phyloP scores from a whole-genome alignment of 1,139 yeast genomes.

The Kluyveromyces sp. region DNA sequence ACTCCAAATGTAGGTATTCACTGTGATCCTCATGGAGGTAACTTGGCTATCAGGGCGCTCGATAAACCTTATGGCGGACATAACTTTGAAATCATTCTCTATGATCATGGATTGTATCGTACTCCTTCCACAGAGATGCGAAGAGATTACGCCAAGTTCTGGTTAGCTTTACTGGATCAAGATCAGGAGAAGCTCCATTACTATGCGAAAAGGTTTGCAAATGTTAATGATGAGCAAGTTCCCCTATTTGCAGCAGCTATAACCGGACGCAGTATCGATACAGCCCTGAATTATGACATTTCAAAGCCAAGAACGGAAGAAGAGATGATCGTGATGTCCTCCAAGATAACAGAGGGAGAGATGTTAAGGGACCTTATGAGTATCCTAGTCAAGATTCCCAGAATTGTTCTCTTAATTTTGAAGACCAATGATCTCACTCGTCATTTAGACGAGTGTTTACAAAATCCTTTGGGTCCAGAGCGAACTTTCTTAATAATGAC shows the following conservation, averaged over 20 bases:
- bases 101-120: constrained; percentile 93
- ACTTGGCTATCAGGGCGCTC: constrained; percentile 65
- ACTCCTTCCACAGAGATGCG: constrained; percentile 73
- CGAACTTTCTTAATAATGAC: constrained; percentile 87
- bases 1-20: constrained; percentile 88
- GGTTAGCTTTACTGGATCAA: constrained; percentile 80
- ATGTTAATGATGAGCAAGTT: constrained; percentile 72
- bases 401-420: constrained; percentile 74
- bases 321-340: constrained; percentile 62
- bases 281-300: constrained; percentile 63
- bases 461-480: constrained; percentile 81
- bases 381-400: constrained; percentile 72
- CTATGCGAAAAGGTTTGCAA: constrained; percentile 75
- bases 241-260: constrained; percentile 86
- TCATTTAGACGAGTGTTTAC: constrained; percentile 73
- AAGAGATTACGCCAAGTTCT: constrained; percentile 79
- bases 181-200: constrained; percentile 58
- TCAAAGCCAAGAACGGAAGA: constrained; percentile 45
- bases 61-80: constrained; percentile 41
- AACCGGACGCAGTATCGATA: constrained; percentile 75
- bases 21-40: constrained; percentile 98
- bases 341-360: constrained; percentile 51
- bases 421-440: constrained; percentile 94
- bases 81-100: constrained; percentile 84
- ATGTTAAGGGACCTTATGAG: constrained; percentile 72